Evolutionary conservation across 1,284 basidiomycete genomes (phyloP), one percentile per base, ranked within the genome.

Genomic region (Marasmius sp.): DNA sequence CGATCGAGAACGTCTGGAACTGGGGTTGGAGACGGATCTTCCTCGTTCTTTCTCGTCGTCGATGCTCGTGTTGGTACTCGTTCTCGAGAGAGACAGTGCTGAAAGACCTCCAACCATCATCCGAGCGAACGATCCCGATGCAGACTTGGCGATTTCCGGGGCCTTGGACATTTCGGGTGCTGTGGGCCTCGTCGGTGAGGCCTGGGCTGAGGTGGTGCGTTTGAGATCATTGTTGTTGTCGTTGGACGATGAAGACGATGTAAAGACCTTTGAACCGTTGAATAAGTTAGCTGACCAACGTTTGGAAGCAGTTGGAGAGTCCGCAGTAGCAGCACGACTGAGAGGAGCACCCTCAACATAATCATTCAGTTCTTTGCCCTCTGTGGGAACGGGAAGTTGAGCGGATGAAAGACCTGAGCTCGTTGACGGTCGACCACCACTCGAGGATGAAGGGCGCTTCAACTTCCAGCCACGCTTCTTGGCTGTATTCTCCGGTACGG

Each of bases 1-100:
- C 54, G 87, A 88, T 11, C 82, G 76, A n/a, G 88, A 88, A 20
- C 85, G 83, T 37, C 75, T 70, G 16, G 72, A 75, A 66, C 78
- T 77, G 50, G 69, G 70, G 50, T 75, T 75, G 70, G 76, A 70
- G 66, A 79, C 72, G 4, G 83, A 77, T n/a, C 86, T 81, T 1
- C 89, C 88, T 34, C 89, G 84, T 51, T 68, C 49, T 47, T 85
- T 82, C 50, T 75, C 77, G 14, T 54, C 52, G 52, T 54, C 52
- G 52, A 54, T n/a, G 38, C 52, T 54, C 6, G 52, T 38, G 34
- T 38, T 54, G 52, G 52, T 54, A 37, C 52, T 54, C 8, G 52
- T 54, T 34, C 52, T 34, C 6, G 52, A 54, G 1, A 54, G 52
- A n/a, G 52, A 54, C 36, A 54, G 33, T 8, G 34, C 27, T 8